These are phyloP conservation scores for Hawksworthiomyces lignivorus DNA, from an alignment of 2,329 filamentous ascomycete genomes.

Conservation along the genomic window DNA sequence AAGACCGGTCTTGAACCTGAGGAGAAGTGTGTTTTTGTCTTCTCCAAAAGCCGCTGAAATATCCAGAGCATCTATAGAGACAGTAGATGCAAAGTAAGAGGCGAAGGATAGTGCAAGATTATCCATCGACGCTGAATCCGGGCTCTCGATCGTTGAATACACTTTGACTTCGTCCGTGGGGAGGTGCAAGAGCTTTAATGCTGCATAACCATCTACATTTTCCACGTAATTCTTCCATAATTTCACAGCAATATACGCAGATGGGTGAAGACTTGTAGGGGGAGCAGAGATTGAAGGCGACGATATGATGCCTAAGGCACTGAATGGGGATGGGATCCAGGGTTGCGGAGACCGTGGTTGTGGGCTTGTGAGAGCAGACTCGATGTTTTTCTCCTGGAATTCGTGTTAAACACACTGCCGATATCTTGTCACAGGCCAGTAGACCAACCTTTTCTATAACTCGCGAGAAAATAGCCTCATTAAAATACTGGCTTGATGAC, in stretches of 20 bases:
- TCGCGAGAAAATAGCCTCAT: neutral
- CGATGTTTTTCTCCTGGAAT: no score
- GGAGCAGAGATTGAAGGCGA: neutral
- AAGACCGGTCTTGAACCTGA: neutral
- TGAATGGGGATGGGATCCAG: neutral
- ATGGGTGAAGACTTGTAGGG: neutral
- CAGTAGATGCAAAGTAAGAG: neutral
- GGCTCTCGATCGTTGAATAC: neutral
- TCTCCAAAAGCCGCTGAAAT: neutral
- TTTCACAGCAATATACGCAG: neutral
- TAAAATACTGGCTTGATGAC: slow-evolving; percentile 1
- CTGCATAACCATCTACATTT: neutral
- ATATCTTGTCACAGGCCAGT: no score
- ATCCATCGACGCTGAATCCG: neutral
- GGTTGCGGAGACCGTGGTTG: no score
- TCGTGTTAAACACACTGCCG: no score
- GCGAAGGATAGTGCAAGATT: neutral
- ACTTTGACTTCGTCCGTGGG: neutral
- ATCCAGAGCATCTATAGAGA: neutral
- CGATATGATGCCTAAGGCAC: neutral
- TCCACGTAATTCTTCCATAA: neutral
- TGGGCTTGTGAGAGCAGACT: no score
- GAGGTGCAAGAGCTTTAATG: neutral
- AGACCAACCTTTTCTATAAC: no score
- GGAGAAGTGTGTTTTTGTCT: neutral